Evolutionary conservation across 257 asterid species (phyloP).

Genomic region (Buddleja alternifolia): DNA sequence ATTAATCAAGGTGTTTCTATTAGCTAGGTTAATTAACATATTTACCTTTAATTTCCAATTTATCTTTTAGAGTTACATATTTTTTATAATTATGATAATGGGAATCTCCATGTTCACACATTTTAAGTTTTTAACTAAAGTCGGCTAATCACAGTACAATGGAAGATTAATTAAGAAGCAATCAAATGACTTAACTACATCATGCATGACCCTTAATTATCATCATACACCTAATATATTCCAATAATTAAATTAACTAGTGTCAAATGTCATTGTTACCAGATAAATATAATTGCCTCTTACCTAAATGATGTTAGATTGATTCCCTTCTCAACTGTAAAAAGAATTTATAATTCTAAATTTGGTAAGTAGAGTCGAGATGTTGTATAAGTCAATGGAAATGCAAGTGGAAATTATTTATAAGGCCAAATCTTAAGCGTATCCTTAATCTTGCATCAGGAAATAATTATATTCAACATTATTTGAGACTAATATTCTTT

Average conservation of each 20-base stretch:
- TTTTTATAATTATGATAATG: not conserved
- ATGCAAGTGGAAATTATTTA: not conserved
- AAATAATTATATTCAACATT: not conserved
- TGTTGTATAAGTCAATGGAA: constrained; percentile 30
- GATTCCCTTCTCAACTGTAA: not conserved
- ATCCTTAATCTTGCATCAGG: constrained; percentile 18
- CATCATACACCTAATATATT: not conserved
- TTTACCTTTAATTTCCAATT: not conserved
- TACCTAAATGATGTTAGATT: constrained; percentile 3
- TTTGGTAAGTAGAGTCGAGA: constrained; percentile 5
- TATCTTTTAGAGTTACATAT: not conserved
- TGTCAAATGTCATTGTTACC: not conserved
- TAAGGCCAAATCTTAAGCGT: not conserved
- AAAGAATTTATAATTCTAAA: constrained; percentile 7
- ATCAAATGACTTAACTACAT: not conserved
- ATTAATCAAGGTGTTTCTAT: too few relatives aligned
- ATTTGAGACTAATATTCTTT: too few relatives aligned
- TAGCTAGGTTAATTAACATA: too few relatives aligned
- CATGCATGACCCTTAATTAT: constrained; percentile 21
- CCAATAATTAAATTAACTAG: not conserved
- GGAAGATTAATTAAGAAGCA: not conserved
- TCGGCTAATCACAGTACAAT: not conserved
- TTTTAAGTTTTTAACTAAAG: not conserved
- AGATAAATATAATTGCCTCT: not conserved
- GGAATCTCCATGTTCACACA: constrained; percentile 24